Evolutionary conservation across 257 asterid genomes (phyloP), one percentile per base, ranked within the genome.

Genomic region (Marsdenia floribunda): DNA sequence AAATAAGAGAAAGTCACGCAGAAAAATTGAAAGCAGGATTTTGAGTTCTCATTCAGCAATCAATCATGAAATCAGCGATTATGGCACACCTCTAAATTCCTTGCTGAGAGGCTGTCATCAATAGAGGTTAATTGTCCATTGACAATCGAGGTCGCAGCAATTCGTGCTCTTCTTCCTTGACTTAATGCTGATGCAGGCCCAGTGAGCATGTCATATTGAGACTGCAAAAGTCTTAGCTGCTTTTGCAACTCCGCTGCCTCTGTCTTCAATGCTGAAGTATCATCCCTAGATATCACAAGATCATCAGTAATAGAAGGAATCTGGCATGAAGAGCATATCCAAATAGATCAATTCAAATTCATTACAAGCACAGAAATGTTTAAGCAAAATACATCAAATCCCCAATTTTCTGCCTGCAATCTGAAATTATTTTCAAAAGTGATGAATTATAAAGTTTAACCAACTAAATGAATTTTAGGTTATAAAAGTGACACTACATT

Each of bases 131-230:
- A 82, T 76, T 92, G 97, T 63, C 96, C 97, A 73, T 86, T 95
- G 75, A 96, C 96, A 26, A 83, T 74, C 77, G 99, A 92, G 35
- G 98, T 90, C 72, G 98, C 96, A 73, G 93, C 88, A 78, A 95
- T 91, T 68, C 99, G 91, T 74, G 98, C 92, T 76, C 98, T 84
- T 92, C 96, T 87, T 79, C 99, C 99, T 82, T 95, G 99, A 80
- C 90, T 90, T 78, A 95, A 86, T 76, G 96, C 72, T 75, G 98
- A 92, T 59, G 98, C 96, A 83, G 93, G 97, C 46, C 88, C 93
- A 3, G 97, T 86, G 73, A 94, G 97, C 90, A 89, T 87, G 77
- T 94, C 96, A 78, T 87, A 89, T 81, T 90, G 99, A 60, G 82
- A 85, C 77, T 90, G 96, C 82, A 94, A 82, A 76, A 86, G 85